Percentiles rank a stretch among this genome's conserved stretches.
Conservation (phyloP, 805 yeast species). For the Yamadazyma scolyti region DNA sequence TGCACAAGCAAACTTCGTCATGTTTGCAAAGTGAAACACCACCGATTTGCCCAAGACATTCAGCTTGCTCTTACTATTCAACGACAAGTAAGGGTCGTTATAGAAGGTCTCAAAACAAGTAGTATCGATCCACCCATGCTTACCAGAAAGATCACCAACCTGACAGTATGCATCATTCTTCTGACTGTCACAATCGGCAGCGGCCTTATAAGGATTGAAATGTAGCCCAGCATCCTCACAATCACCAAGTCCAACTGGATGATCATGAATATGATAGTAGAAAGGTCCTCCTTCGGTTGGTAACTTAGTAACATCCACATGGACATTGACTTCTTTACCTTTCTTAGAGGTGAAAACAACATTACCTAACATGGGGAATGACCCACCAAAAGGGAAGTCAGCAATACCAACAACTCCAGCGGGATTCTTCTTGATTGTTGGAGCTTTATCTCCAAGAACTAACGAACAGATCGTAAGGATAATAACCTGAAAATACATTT, state of each 20-base stretch:
- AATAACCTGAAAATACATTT: not conserved
- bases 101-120: conserved; percentile 65
- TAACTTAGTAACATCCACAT: conserved; percentile 66
- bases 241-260: conserved; percentile 41
- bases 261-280: conserved; percentile 63
- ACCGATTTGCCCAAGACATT: conserved; percentile 57
- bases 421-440: conserved; percentile 48
- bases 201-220: conserved; percentile 63
- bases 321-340: conserved; percentile 60
- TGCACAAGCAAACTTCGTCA: conserved; percentile 61
- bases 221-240: conserved; percentile 57
- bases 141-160: conserved; percentile 75
- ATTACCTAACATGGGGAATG: conserved; percentile 44
- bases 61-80: conserved; percentile 53
- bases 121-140: conserved; percentile 69
- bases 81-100: conserved; percentile 62
- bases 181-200: conserved; percentile 47
- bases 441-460: conserved; percentile 42
- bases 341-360: conserved; percentile 55
- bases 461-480: conserved; percentile 1
- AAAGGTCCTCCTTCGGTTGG: conserved; percentile 68
- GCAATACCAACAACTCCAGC: conserved; percentile 53
- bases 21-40: conserved; percentile 52
- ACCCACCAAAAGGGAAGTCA: conserved; percentile 47
- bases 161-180: conserved; percentile 56